These are phyloP conservation scores for Cladophialophora psammophila DNA, from an alignment of 2,329 filamentous ascomycete genomes.

Conservation along the genomic window DNA sequence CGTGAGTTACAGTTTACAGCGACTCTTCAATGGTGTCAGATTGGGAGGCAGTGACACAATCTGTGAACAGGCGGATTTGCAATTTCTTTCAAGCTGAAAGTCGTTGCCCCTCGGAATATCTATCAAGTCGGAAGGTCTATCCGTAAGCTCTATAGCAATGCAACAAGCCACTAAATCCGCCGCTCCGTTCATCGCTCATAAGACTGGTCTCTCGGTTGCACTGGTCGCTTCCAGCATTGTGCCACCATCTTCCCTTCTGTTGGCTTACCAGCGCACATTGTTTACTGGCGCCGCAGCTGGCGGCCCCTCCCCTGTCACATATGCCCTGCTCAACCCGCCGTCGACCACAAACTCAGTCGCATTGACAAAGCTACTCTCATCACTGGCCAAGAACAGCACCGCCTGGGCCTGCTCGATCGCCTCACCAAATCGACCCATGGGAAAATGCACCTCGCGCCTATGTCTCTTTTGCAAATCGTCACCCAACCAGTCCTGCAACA, in stretches of 20 bases:
- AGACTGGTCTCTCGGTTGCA: not conserved
- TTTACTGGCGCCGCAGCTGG: constrained; percentile 62
- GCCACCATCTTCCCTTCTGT: not conserved
- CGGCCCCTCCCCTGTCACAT: constrained; percentile 70
- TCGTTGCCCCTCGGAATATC: not conserved
- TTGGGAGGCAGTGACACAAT: not conserved
- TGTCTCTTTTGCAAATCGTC: constrained; percentile 82
- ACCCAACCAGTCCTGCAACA: constrained; percentile 92
- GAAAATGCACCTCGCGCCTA: constrained; percentile 88
- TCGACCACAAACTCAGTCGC: constrained; percentile 94
- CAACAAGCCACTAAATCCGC: not conserved
- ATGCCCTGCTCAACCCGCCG: constrained; percentile 93
- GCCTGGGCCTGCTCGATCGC: constrained; percentile 93
- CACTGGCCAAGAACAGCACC: constrained; percentile 84
- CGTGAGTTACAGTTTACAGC: not conserved
- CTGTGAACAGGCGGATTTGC: not conserved
- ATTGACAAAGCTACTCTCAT: constrained; percentile 89
- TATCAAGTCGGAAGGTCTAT: not conserved
- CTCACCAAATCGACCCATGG: constrained; percentile 85
- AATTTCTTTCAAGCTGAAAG: not conserved
- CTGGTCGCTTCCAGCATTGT: not conserved
- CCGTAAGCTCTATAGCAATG: not conserved
- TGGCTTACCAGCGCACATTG: constrained; percentile 28
- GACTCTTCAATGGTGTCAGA: not conserved
- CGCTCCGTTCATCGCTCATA: not conserved